Evolutionary conservation across 805 yeast genomes (phyloP).

Genomic region (Saturnispora sekii): DNA sequence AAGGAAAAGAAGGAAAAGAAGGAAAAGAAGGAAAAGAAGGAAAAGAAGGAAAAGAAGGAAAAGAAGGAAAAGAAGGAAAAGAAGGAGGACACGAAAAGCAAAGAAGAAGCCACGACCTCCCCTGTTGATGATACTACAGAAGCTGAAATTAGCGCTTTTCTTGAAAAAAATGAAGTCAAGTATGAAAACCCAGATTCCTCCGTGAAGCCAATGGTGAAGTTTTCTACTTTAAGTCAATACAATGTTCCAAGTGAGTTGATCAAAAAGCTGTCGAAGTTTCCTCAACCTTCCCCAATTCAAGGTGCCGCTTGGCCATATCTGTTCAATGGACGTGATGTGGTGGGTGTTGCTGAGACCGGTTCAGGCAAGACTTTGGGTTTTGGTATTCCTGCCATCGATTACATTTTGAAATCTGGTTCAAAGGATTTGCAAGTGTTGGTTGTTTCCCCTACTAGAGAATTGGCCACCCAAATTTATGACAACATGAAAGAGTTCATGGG

Average conservation of each 20-base stretch:
- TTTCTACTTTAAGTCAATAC: constrained; percentile 42
- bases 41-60: constrained; percentile 28
- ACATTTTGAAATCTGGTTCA: constrained; percentile 37
- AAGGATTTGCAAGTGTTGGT: constrained; percentile 65
- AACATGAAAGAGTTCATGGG: constrained; percentile 61
- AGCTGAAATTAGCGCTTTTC: constrained; percentile 51
- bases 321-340: constrained; percentile 63
- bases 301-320: constrained; percentile 65
- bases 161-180: constrained; percentile 63
- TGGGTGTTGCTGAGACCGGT: constrained; percentile 97
- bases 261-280: constrained; percentile 57
- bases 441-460: constrained; percentile 94
- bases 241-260: constrained; percentile 44
- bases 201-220: constrained; percentile 61
- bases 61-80: constrained; percentile 19
- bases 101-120: background rate
- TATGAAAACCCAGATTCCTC: constrained; percentile 56
- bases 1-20: constrained; percentile 29
- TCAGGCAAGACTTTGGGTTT: constrained; percentile 96
- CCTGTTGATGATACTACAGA: constrained; percentile 26
- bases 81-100: constrained; percentile 9
- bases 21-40: constrained; percentile 33
- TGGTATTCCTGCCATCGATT: constrained; percentile 91
- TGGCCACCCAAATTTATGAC: constrained; percentile 89
- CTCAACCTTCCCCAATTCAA: constrained; percentile 93